phyloP scores from a whole-genome alignment of 108 stramenopile species.

The Nitzschia palea region DNA sequence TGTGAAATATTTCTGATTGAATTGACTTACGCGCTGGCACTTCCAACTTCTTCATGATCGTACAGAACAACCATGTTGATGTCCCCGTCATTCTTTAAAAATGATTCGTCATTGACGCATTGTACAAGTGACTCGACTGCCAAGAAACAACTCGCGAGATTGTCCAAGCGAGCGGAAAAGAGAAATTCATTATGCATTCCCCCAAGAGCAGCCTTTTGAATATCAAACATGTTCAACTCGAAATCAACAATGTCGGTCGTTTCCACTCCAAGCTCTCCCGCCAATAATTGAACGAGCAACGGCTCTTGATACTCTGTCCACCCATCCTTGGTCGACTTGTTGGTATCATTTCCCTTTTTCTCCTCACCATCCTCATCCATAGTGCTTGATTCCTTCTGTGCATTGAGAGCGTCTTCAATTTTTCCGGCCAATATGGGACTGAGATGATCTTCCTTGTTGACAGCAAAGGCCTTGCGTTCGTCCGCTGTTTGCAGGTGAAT shows the following conservation, averaged over 20 bases:
- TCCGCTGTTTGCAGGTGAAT: constrained; percentile 92
- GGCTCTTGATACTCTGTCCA: constrained; percentile 87
- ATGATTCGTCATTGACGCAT: constrained; percentile 42
- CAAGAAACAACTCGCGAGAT: constrained; percentile 90
- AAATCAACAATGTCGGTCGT: constrained; percentile 84
- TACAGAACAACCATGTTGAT: constrained; percentile 90
- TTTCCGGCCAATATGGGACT: constrained; percentile 88
- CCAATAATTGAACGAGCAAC: constrained; percentile 72
- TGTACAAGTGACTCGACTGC: constrained; percentile 74
- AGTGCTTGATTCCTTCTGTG: constrained; percentile 3
- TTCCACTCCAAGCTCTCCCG: constrained; percentile 62
- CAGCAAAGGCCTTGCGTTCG: constrained; percentile 81
- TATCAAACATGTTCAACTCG: constrained; percentile 92
- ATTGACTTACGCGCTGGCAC: constrained; percentile 47
- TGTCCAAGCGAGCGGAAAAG: constrained; percentile 93
- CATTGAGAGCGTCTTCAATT: constrained; percentile 66
- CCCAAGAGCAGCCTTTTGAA: constrained; percentile 85
- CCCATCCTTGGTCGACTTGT: constrained; percentile 35
- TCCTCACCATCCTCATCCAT: constrained; percentile 23
- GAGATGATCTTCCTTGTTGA: constrained; percentile 95
- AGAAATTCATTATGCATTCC: constrained; percentile 90
- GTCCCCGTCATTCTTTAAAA: constrained; percentile 52
- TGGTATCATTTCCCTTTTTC: constrained; percentile 2
- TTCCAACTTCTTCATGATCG: constrained; percentile 98
- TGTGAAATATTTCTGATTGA: not conserved